These are phyloP conservation scores for Leccinum angustisporum DNA, from an alignment of 1,284 basidiomycete species.

Conservation along the genomic window DNA sequence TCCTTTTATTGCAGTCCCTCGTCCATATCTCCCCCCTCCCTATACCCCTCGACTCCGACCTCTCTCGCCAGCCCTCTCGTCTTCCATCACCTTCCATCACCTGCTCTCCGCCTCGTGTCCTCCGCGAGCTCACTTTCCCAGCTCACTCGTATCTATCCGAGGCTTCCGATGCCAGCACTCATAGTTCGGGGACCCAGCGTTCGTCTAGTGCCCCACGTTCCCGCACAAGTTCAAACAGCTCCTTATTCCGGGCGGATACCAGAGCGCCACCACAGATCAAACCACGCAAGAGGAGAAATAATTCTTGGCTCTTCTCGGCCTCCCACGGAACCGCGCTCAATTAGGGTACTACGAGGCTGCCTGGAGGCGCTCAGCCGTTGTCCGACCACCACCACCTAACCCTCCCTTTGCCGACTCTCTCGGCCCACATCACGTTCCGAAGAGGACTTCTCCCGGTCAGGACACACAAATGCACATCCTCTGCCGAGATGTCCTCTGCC, in stretches of 20 bases:
- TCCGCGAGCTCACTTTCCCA: conserved; percentile 68
- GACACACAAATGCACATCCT: conserved; percentile 41
- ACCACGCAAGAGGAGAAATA: conserved; percentile 22
- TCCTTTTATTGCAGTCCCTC: too few species aligned
- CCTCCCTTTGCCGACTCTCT: conserved; percentile 18
- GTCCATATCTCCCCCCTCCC: too few species aligned
- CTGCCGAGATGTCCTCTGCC: conserved; percentile 44
- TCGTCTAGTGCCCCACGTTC: conserved; percentile 37
- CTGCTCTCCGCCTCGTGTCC: conserved; percentile 29
- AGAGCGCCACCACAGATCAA: conserved; percentile 13
- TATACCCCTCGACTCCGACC: conserved; percentile 43
- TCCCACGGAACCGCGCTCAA: conserved; percentile 48
- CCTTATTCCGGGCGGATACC: conserved; percentile 23
- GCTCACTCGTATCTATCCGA: conserved; percentile 38
- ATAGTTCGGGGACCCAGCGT: conserved; percentile 2
- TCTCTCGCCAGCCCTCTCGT: conserved; percentile 22
- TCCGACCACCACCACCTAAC: conserved; percentile 6
- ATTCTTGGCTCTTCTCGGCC: conserved; percentile 35
- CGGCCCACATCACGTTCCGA: conserved; percentile 32
- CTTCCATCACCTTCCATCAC: conserved; percentile 18
- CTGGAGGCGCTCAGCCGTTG: conserved; percentile 46
- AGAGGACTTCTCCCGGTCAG: conserved; percentile 40
- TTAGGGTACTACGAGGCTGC: conserved; percentile 51
- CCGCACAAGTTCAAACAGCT: conserved; percentile 33
- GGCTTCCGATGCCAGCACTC: conserved; percentile 8